Evolutionary conservation across 768 basidiomycete species (phyloP).

Genomic region (Aureoboletus auriporus): DNA sequence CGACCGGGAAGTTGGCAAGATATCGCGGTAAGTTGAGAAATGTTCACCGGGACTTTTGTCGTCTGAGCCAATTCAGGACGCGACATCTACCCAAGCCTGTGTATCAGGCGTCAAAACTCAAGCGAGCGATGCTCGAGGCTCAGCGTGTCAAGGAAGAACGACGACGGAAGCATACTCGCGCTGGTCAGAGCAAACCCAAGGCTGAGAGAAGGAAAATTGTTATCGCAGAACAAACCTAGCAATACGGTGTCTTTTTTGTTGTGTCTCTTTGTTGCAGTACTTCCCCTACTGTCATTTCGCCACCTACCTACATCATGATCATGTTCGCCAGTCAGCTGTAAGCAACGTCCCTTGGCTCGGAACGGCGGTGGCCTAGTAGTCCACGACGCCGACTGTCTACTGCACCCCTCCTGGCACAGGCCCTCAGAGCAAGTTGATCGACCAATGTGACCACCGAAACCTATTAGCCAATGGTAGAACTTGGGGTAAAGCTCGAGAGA

Average conservation of each 20-base stretch:
- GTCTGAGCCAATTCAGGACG: slow-evolving; percentile 38
- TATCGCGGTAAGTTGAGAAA: slow-evolving; percentile 61
- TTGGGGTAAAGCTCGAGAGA: too few species aligned
- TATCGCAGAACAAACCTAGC: slow-evolving; percentile 63
- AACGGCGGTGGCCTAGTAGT: too few species aligned
- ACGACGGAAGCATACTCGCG: slow-evolving; percentile 82
- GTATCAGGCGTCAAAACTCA: slow-evolving; percentile 81
- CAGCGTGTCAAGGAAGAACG: slow-evolving; percentile 90
- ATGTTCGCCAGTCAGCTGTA: too few species aligned
- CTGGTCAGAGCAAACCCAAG: slow-evolving; percentile 83
- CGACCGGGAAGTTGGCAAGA: slow-evolving; percentile 74
- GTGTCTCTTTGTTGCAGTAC: background rate
- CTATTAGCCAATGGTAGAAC: too few species aligned
- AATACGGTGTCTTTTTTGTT: slow-evolving; percentile 11
- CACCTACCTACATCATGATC: too few species aligned
- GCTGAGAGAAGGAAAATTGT: slow-evolving; percentile 89
- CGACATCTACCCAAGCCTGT: slow-evolving; percentile 91
- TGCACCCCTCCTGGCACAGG: too few species aligned
- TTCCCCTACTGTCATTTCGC: too few species aligned
- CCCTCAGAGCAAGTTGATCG: too few species aligned
- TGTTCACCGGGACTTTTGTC: background rate
- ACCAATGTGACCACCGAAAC: too few species aligned
- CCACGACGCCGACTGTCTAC: too few species aligned
- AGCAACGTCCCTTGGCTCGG: too few species aligned
- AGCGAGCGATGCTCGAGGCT: slow-evolving; percentile 90